Evolutionary conservation across 1,284 basidiomycete species (phyloP), one percentile per base, ranked within the genome.

Genomic region (Quambalaria eucalypti): DNA sequence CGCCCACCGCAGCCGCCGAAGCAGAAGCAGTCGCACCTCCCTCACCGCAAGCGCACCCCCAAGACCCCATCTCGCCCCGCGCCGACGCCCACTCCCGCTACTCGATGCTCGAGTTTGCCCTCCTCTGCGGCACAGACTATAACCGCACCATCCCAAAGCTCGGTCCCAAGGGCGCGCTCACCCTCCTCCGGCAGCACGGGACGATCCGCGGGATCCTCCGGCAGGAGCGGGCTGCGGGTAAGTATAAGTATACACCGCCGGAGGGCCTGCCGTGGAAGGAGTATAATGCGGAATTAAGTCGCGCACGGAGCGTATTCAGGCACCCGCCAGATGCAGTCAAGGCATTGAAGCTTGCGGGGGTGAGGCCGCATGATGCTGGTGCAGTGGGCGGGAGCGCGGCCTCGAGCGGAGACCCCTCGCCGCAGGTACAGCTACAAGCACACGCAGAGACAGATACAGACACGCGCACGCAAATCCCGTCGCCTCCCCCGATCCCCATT

Each of bases 61-160:
- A 16, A 21, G n/a, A n/a, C 8, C 16, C 44, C 4, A 16, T 4
- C 4, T 9, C 25, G 23, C n/a, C 23, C 4, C 26, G 49, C 14
- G 54, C 33, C 5, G 64, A 64, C n/a, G 53, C 44, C 25, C 25
- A 56, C 29, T 59, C 59, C 9, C 54, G 56, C 6, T 44, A 54
- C 0, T 36, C 59, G 49, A 62, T 74, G 60, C 51, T 71, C 36
- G 69, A 74, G 49, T 71, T 72, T 50, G 71, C 73, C 8, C 59
- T 74, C 28, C 60, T 74, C 9, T 70, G 69, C 49, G 73, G 73
- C n/a, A 74, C 73, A 10, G 73, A 74, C 48, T 74, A 71, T 51
- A 73, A 73, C 54, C 60, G 68, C 28, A 72, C 73, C 8, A 46
- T 74, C 2, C 66, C 71, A 0, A 65, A 68, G 0, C 63, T 74